Conservation (phyloP, 495 filamentous ascomycete genomes). For the Daldinia caldariorum region DNA sequence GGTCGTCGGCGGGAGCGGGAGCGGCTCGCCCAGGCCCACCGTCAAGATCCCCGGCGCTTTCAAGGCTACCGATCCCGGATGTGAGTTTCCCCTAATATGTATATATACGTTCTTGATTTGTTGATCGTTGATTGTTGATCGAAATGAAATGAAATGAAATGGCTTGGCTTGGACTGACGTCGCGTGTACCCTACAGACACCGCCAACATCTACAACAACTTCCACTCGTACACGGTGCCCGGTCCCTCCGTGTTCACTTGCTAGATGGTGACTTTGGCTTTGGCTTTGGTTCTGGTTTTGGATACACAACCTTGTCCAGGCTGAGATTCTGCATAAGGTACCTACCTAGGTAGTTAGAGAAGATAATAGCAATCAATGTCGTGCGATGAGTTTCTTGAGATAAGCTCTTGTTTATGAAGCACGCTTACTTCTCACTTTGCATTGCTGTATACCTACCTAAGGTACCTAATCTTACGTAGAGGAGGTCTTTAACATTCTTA, state of each 20-base stretch:
- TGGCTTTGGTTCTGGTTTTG: too few species aligned
- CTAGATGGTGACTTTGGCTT: constrained; percentile 8
- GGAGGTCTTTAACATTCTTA: too few species aligned
- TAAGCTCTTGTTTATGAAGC: too few species aligned
- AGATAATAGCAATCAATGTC: constrained; percentile 11
- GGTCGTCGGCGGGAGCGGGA: constrained; percentile 65
- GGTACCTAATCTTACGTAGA: too few species aligned
- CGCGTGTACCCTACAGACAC: constrained; percentile 26
- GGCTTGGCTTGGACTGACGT: too few species aligned
- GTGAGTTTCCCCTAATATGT: constrained; percentile 19
- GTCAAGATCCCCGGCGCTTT: constrained; percentile 65
- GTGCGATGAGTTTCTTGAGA: constrained; percentile 17
- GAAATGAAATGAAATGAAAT: too few species aligned
- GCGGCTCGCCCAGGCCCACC: constrained; percentile 53
- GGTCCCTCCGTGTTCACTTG: constrained; percentile 45
- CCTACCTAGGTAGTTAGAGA: too few species aligned
- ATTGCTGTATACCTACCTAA: too few species aligned
- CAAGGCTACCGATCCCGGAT: constrained; percentile 64
- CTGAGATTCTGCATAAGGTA: background rate
- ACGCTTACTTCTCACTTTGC: too few species aligned
- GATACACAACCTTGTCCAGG: background rate
- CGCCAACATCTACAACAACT: constrained; percentile 47
- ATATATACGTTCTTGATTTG: background rate
- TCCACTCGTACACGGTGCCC: constrained; percentile 42
- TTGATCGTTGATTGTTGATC: too few species aligned